phyloP scores from a whole-genome alignment of 257 asterid species.

The Salvia rosmarinus region DNA sequence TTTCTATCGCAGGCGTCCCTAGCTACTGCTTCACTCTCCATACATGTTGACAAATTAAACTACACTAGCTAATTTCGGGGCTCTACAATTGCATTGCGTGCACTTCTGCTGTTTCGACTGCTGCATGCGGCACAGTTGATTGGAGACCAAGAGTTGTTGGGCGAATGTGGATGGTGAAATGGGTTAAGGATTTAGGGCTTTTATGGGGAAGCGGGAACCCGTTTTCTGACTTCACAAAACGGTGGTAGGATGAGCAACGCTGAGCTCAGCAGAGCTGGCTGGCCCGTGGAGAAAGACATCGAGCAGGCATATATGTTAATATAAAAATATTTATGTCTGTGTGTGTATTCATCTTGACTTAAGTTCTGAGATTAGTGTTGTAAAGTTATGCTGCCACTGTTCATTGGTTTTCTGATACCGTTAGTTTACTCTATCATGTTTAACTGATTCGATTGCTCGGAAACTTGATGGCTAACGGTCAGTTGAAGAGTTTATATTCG shows the following conservation, averaged over 20 bases:
- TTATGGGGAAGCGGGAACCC: constrained; percentile 36
- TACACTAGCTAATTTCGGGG: background rate
- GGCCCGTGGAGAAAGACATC: constrained; percentile 72
- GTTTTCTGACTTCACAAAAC: constrained; percentile 39
- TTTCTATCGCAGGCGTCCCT: constrained; percentile 23
- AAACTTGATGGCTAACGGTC: constrained; percentile 2
- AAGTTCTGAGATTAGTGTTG: constrained; percentile 21
- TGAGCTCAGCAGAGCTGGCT: constrained; percentile 60
- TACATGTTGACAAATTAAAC: constrained; percentile 2
- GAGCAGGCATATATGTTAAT: constrained; percentile 59
- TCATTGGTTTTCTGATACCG: background rate
- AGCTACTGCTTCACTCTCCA: constrained; percentile 16
- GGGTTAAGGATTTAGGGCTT: constrained; percentile 49
- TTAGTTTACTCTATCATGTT: background rate
- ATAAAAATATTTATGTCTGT: background rate
- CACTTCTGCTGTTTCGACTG: constrained; percentile 27
- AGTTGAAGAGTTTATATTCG: background rate
- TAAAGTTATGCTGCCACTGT: constrained; percentile 23
- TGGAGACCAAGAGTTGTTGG: constrained; percentile 17
- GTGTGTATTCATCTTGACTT: constrained; percentile 11
- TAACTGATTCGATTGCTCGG: constrained; percentile 7
- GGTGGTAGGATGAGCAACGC: constrained; percentile 59
- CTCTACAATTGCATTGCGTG: constrained; percentile 27
- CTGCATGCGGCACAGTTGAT: constrained; percentile 11
- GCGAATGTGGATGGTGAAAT: constrained; percentile 41